A percentile compares a stretch with the other conserved stretches of the same genome.
Conservation (phyloP, 352 stramenopile genomes). For the Phytophthora lateralis region DNA sequence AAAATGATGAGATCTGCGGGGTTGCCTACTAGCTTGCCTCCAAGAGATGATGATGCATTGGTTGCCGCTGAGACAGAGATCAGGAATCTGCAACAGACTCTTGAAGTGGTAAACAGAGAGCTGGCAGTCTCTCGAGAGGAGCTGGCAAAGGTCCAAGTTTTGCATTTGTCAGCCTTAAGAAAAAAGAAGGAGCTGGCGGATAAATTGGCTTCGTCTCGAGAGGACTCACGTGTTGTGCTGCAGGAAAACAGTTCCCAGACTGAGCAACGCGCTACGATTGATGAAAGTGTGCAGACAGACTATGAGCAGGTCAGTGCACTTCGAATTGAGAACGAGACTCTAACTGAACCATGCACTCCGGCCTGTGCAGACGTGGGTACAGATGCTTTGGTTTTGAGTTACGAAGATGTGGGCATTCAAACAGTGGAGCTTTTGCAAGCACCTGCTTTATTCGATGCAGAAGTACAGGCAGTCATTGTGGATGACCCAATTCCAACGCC, state of each 20-base stretch:
- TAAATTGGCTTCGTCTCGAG: slow-evolving; percentile 36
- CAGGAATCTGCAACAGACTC: slow-evolving; percentile 43
- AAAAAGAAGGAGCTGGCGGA: slow-evolving; percentile 54
- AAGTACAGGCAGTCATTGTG: slow-evolving; percentile 7
- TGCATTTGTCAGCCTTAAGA: slow-evolving; percentile 42
- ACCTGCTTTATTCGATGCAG: slow-evolving; percentile 11
- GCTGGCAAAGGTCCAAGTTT: slow-evolving; percentile 48
- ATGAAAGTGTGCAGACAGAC: slow-evolving; percentile 27
- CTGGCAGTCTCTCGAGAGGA: slow-evolving; percentile 49
- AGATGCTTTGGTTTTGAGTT: slow-evolving; percentile 18
- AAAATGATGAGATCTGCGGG: slow-evolving; percentile 41
- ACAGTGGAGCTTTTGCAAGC: slow-evolving; percentile 13
- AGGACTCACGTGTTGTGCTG: slow-evolving; percentile 1
- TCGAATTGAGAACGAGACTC: slow-evolving; percentile 1
- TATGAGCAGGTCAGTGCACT: background rate
- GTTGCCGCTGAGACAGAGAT: slow-evolving; percentile 39
- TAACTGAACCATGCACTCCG: background rate
- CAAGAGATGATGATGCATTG: slow-evolving; percentile 15
- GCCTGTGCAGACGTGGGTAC: slow-evolving; percentile 27
- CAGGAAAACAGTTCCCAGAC: slow-evolving; percentile 24
- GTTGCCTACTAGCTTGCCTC: background rate
- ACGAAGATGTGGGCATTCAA: slow-evolving; percentile 25
- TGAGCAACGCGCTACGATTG: background rate
- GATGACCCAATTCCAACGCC: background rate
- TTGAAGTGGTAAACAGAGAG: slow-evolving; percentile 48